Conservation (phyloP, 2,329 filamentous ascomycete species). For the Fragosphaeria purpurea region DNA sequence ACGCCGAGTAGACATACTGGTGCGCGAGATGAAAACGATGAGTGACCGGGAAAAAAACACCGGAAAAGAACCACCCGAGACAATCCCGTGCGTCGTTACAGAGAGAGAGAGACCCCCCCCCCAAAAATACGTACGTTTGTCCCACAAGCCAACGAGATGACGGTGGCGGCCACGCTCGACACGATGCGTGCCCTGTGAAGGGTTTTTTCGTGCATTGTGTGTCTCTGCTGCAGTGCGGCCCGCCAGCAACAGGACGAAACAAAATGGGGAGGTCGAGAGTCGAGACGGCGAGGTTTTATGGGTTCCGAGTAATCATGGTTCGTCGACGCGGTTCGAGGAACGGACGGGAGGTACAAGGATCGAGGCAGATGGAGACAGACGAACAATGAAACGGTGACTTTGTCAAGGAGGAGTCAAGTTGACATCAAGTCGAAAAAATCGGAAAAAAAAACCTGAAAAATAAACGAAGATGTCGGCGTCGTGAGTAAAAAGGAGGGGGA, state of each 20-base stretch:
- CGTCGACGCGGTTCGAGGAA: too few relatives aligned
- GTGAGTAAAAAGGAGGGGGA: too few relatives aligned
- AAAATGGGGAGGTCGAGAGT: not conserved
- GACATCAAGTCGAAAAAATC: not conserved
- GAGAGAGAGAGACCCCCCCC: too few relatives aligned
- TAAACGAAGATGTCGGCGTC: not conserved
- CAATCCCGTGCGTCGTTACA: too few relatives aligned
- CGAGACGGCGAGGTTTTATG: not conserved
- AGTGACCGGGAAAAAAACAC: too few relatives aligned
- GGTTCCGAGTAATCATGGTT: not conserved
- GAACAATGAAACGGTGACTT: not conserved
- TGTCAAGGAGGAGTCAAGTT: too few relatives aligned
- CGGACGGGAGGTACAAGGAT: not conserved
- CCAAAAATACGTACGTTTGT: conserved; percentile 59
- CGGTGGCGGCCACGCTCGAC: conserved; percentile 75
- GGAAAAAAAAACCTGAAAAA: not conserved
- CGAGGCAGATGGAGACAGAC: not conserved
- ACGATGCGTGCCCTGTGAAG: conserved; percentile 52
- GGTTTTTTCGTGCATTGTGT: conserved; percentile 11
- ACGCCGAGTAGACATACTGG: conserved; percentile 96
- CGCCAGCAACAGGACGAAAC: not conserved
- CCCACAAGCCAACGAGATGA: conserved; percentile 80
- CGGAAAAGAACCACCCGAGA: too few relatives aligned
- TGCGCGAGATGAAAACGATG: not conserved
- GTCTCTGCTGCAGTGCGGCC: not conserved